These are phyloP conservation scores for Nicotiana obtusifolia DNA, from an alignment of 257 asterid species.

Conservation along the genomic window DNA sequence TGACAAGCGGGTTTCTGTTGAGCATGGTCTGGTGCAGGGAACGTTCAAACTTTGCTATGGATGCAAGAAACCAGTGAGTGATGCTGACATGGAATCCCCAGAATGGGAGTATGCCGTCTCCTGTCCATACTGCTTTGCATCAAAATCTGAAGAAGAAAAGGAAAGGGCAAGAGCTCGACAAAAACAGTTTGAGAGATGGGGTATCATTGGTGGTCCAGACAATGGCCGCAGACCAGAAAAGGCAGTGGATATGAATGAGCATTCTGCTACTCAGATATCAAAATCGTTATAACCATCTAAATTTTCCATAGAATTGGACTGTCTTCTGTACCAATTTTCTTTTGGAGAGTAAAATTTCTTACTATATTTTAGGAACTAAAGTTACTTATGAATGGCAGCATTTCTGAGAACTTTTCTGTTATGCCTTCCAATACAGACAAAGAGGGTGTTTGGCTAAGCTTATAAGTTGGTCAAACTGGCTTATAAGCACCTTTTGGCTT, in stretches of 20 bases:
- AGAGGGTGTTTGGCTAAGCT: too few relatives aligned
- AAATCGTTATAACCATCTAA: constrained; percentile 20
- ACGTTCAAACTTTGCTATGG: constrained; percentile 89
- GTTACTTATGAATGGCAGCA: background rate
- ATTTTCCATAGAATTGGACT: background rate
- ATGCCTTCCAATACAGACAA: too few relatives aligned
- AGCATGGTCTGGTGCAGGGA: constrained; percentile 84
- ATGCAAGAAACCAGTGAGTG: constrained; percentile 87
- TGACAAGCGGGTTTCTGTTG: constrained; percentile 93
- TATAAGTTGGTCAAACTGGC: too few relatives aligned
- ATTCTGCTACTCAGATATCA: constrained; percentile 27
- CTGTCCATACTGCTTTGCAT: constrained; percentile 77
- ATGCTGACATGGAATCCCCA: constrained; percentile 84
- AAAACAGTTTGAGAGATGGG: constrained; percentile 78
- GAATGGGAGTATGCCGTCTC: constrained; percentile 85
- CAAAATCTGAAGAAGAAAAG: constrained; percentile 91
- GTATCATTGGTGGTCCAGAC: constrained; percentile 92
- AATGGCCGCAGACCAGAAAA: constrained; percentile 65
- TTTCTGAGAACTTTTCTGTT: background rate
- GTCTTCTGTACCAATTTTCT: background rate
- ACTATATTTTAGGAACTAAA: background rate
- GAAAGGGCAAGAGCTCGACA: constrained; percentile 94
- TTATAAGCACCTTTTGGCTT: too few relatives aligned
- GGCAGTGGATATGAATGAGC: constrained; percentile 13
- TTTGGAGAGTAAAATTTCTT: background rate